A percentile compares a stretch with the other conserved stretches of the same genome.
These are phyloP conservation scores for Dactylellina parvicollis DNA, from an alignment of 2,329 filamentous ascomycete genomes.

Conservation along the genomic window DNA sequence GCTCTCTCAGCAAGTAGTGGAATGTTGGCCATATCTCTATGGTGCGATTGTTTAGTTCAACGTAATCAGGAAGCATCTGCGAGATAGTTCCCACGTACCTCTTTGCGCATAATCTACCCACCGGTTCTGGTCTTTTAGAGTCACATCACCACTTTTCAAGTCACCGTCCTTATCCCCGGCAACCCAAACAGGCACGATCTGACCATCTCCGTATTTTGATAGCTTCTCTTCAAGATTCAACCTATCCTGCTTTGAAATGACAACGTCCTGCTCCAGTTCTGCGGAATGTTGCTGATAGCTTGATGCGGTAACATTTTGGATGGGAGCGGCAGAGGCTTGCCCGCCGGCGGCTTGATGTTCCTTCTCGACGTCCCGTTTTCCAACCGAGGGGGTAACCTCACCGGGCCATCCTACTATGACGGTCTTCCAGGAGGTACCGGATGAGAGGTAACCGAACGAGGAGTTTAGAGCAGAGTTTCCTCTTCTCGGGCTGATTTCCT, in stretches of 20 bases:
- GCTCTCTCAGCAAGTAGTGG: slow-evolving; percentile 92
- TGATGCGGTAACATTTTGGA: slow-evolving; percentile 26
- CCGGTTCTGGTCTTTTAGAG: slow-evolving; percentile 80
- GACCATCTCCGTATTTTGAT: slow-evolving; percentile 59
- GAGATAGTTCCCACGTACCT: slow-evolving; percentile 45
- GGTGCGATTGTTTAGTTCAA: slow-evolving; percentile 22
- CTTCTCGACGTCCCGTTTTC: slow-evolving; percentile 49
- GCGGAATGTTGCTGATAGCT: slow-evolving; percentile 41
- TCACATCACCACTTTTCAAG: slow-evolving; percentile 71
- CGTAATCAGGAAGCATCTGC: not conserved
- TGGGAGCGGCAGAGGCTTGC: slow-evolving; percentile 45
- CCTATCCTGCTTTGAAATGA: slow-evolving; percentile 76
- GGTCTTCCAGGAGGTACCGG: slow-evolving; percentile 88
- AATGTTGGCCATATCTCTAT: slow-evolving; percentile 86
- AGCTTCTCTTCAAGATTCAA: slow-evolving; percentile 75
- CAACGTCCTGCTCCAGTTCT: slow-evolving; percentile 70
- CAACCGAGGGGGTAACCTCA: slow-evolving; percentile 68
- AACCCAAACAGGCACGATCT: slow-evolving; percentile 88
- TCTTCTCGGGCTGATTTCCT: slow-evolving; percentile 80
- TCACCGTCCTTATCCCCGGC: slow-evolving; percentile 75
- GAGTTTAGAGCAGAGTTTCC: slow-evolving; percentile 94
- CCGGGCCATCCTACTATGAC: slow-evolving; percentile 95
- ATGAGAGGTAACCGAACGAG: slow-evolving; percentile 86
- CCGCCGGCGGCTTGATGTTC: slow-evolving; percentile 56
- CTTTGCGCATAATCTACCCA: slow-evolving; percentile 93